Evolutionary conservation across 352 stramenopile species (phyloP), one percentile per base, ranked within the genome.

Genomic region (Globisporangium parvum): DNA sequence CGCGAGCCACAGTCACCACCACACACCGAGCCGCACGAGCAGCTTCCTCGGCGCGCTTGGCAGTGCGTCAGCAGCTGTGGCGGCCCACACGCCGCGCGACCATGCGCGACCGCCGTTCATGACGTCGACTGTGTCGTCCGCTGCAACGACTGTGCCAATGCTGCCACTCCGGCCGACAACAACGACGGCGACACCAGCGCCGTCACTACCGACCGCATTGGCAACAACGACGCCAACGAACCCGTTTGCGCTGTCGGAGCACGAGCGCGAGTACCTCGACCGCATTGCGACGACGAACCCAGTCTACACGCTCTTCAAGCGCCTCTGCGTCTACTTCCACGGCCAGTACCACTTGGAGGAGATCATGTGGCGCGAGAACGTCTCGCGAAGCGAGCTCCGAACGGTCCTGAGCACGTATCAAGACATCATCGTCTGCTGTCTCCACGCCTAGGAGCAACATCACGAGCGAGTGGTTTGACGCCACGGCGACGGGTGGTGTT

Each of bases 281-380:
- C 83, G 87, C 57, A 91, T 95, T 28, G 82, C 81, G 47, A 90
- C 81, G 28, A 83, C 80, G 6, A 91, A 83, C 42, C 80, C 81
- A 4, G 76, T 91, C 1, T 92, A 89, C 50, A 76, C 77, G 17
- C 69, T 93, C 11, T 95, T 95, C 53, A 88, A 88, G 48, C 70
- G 84, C 5, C 66, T 95, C 12, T 91, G 80, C 33, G 69, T 88
- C 0, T 95, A 95, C 60, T 95, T 95, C 52, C 81, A 93, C 42
- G 85, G 85, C 40, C 78, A 95, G 46, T 75, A 93, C 51, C 85
- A 95, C 55, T 60, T 93, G 15, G 85, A 92, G 65, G 85, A 95
- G 66, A 95, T 95, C 54, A 95, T 95, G 85, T 95, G 85, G 85
- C 70, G 85, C 15, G 85, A 95, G 49, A 93, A 91, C 26, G 59